These are phyloP conservation scores for Coemansia sp. DNA, from an alignment of 192 early-diverging fungal genomes.

Conservation along the genomic window DNA sequence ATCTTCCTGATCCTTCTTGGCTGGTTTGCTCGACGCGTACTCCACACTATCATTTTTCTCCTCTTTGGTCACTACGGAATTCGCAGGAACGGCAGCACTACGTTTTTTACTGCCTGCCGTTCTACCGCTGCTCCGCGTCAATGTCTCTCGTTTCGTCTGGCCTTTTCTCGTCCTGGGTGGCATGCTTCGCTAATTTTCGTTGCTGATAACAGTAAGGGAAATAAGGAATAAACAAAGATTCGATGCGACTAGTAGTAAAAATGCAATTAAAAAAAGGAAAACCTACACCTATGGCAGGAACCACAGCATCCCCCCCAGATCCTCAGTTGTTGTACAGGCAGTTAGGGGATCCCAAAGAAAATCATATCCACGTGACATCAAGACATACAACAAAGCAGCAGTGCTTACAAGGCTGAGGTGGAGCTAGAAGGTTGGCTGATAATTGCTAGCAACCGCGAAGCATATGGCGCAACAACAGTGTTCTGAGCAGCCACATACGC, in stretches of 20 bases:
- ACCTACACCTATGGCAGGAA: not conserved
- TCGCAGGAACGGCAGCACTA: not conserved
- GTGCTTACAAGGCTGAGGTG: not conserved
- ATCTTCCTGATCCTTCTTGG: not conserved
- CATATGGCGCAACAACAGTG: constrained; percentile 18
- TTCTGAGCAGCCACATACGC: constrained; percentile 31
- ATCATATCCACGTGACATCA: not conserved
- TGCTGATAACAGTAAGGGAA: not conserved
- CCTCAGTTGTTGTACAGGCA: not conserved
- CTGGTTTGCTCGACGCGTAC: not conserved
- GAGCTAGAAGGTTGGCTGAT: constrained; percentile 13
- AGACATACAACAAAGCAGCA: not conserved
- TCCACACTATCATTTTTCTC: not conserved
- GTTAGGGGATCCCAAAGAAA: not conserved
- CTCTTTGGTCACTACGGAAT: not conserved
- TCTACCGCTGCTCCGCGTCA: not conserved
- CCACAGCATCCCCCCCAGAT: not conserved
- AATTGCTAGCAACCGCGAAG: constrained; percentile 27
- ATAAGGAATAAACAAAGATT: not conserved
- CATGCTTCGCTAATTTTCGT: not conserved
- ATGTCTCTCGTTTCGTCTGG: not conserved
- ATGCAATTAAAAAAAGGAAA: not conserved
- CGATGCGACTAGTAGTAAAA: not conserved
- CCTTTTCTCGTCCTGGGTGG: not conserved
- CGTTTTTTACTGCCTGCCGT: not conserved